Evolutionary conservation across 169 alveolate genomes (phyloP).

Genomic region (Plasmodium vivax): DNA sequence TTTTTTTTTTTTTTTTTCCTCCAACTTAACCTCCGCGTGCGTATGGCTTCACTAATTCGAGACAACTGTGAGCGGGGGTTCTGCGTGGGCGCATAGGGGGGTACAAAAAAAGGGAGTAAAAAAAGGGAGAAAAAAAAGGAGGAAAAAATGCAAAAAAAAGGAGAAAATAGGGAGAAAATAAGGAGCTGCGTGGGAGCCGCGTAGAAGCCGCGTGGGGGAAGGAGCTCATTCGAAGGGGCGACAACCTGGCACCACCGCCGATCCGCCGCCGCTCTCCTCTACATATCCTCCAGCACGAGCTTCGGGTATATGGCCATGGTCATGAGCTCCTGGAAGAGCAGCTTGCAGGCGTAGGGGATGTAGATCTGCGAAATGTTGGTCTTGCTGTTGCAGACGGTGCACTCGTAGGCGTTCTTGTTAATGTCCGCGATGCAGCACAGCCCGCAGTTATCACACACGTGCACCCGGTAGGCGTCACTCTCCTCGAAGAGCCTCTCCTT

Average conservation of each 20-base stretch:
- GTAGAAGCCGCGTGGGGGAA: too few species aligned
- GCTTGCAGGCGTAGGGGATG: constrained; percentile 99
- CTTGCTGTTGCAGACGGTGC: constrained; percentile 93
- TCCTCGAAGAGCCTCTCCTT: constrained; percentile 99
- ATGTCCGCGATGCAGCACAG: constrained; percentile 96
- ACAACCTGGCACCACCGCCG: not conserved
- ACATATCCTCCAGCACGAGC: constrained; percentile 79
- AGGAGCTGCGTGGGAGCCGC: not conserved
- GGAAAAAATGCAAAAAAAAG: not conserved
- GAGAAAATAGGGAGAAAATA: not conserved
- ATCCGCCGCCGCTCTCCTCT: not conserved
- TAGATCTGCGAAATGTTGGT: constrained; percentile 94
- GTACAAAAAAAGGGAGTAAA: not conserved
- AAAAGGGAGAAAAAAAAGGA: not conserved
- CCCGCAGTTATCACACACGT: constrained; percentile 98
- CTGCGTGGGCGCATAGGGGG: not conserved
- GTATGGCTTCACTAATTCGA: not conserved
- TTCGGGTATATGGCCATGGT: constrained; percentile 99
- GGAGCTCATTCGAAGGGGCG: not conserved
- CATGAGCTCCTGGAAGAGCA: constrained; percentile 97
- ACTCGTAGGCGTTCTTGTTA: constrained; percentile 90
- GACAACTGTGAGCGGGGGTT: not conserved
- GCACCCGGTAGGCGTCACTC: constrained; percentile 98
- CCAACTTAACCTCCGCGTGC: not conserved
- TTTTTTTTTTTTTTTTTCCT: too few species aligned